These are phyloP conservation scores for Pythium phragmitis DNA, from an alignment of 352 stramenopile species.

Conservation along the genomic window DNA sequence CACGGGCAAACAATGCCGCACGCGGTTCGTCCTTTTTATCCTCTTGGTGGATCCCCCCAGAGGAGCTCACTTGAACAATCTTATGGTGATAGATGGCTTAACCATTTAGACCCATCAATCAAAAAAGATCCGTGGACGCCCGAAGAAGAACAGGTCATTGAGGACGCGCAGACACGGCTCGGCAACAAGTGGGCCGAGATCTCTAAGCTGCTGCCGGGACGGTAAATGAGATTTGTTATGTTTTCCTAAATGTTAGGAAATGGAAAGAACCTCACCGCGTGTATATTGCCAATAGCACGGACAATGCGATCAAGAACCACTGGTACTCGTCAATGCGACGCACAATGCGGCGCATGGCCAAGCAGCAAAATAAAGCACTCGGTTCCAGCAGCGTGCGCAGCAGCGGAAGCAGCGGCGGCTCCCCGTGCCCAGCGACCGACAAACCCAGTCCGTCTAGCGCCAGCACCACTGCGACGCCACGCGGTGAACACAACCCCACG, in stretches of 20 bases:
- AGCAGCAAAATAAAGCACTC: conserved; percentile 80
- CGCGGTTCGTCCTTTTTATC: conserved; percentile 34
- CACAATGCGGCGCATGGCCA: conserved; percentile 88
- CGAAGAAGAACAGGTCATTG: conserved; percentile 91
- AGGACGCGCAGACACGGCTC: conserved; percentile 85
- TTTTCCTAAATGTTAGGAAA: conserved; percentile 4
- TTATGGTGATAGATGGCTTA: conserved; percentile 53
- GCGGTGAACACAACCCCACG: not conserved
- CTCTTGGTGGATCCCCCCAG: conserved; percentile 1
- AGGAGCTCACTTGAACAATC: not conserved
- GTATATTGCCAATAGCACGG: conserved; percentile 41
- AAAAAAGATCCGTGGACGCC: conserved; percentile 87
- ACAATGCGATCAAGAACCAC: conserved; percentile 91
- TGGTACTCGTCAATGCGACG: conserved; percentile 91
- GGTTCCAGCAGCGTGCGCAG: conserved; percentile 36
- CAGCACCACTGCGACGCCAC: not conserved
- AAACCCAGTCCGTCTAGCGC: conserved; percentile 1
- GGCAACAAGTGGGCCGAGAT: conserved; percentile 99
- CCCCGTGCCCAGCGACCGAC: not conserved
- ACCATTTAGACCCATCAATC: conserved; percentile 83
- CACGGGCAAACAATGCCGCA: conserved; percentile 84
- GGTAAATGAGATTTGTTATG: conserved; percentile 41
- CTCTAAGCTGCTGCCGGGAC: conserved; percentile 94
- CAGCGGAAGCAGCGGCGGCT: conserved; percentile 6
- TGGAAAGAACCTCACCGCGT: not conserved